Percentiles rank a stretch among this genome's conserved stretches.
phyloP scores from a whole-genome alignment of 2,329 filamentous ascomycete species.

The Pseudogymnoascus sp. region DNA sequence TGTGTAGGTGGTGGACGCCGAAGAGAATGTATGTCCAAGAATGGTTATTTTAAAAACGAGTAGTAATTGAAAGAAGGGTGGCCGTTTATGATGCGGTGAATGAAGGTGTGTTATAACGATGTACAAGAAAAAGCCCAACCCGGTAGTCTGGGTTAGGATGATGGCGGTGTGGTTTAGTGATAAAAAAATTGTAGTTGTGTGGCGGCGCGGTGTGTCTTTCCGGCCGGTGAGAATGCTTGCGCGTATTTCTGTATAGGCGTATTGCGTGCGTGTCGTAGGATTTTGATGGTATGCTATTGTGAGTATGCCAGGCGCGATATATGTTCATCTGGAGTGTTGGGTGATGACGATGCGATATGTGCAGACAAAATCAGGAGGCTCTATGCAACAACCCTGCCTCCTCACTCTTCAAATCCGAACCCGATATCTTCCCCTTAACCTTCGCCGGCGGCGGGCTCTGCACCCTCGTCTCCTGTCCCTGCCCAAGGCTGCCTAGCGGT shows the following conservation, averaged over 20 bases:
- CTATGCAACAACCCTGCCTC: background rate
- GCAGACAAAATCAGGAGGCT: background rate
- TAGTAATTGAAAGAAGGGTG: background rate
- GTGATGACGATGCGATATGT: background rate
- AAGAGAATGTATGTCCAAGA: conserved; percentile 8
- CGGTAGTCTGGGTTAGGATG: background rate
- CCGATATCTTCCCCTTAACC: background rate
- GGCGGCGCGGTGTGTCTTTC: background rate
- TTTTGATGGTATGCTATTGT: background rate
- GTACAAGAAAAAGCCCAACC: background rate
- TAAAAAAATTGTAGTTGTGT: background rate
- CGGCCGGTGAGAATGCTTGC: background rate
- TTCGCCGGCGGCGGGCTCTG: background rate
- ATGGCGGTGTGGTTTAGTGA: background rate
- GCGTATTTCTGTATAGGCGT: background rate
- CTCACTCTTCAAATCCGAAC: background rate
- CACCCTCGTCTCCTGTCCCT: background rate
- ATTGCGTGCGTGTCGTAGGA: background rate
- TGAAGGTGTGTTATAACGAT: background rate
- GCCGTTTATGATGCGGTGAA: background rate
- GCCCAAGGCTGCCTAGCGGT: background rate
- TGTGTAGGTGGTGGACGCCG: background rate
- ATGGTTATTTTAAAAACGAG: background rate
- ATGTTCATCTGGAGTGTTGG: background rate
- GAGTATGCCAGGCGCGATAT: background rate